Percentiles rank a stretch among this genome's conserved stretches.
phyloP scores from a whole-genome alignment of 768 basidiomycete genomes.

The Mycena leptocephala region DNA sequence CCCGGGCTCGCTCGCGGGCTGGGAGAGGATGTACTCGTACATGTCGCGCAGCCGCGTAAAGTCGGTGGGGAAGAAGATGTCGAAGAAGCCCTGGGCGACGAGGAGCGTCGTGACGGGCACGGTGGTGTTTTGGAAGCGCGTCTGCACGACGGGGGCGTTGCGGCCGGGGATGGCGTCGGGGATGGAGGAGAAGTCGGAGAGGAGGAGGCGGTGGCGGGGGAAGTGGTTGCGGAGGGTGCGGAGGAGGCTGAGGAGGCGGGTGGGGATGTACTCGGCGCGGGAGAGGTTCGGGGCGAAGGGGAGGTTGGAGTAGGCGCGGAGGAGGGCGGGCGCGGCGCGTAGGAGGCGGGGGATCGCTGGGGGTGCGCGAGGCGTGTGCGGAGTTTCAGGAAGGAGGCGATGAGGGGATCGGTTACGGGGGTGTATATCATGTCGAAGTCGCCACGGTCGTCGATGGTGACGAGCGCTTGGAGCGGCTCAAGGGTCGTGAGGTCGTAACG shows the following conservation, averaged over 20 bases:
- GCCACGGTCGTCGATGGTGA: constrained; percentile 84
- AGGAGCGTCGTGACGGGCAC: constrained; percentile 93
- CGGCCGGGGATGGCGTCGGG: constrained; percentile 88
- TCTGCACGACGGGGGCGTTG: constrained; percentile 95
- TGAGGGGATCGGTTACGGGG: constrained; percentile 88
- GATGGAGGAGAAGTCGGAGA: constrained; percentile 93
- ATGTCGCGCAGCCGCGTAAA: constrained; percentile 90
- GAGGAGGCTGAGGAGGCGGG: constrained; percentile 89
- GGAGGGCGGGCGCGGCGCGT: constrained; percentile 68
- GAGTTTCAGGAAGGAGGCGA: constrained; percentile 82
- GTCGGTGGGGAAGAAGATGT: constrained; percentile 98
- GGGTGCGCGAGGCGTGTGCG: constrained; percentile 72
- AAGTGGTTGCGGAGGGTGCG: constrained; percentile 87
- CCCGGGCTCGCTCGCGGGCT: constrained; percentile 57
- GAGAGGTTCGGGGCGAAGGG: constrained; percentile 75
- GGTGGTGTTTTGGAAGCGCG: constrained; percentile 86
- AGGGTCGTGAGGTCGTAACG: constrained; percentile 89
- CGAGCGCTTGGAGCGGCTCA: constrained; percentile 87
- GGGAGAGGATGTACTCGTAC: constrained; percentile 88
- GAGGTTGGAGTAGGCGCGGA: constrained; percentile 76
- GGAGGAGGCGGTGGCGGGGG: constrained; percentile 93
- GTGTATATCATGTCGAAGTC: constrained; percentile 91
- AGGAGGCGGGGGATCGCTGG: constrained; percentile 73
- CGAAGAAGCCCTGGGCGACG: constrained; percentile 96
- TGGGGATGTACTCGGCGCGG: constrained; percentile 91